Evolutionary conservation across 1,139 yeast genomes (phyloP).

Genomic region (Chernovozyma aurita): DNA sequence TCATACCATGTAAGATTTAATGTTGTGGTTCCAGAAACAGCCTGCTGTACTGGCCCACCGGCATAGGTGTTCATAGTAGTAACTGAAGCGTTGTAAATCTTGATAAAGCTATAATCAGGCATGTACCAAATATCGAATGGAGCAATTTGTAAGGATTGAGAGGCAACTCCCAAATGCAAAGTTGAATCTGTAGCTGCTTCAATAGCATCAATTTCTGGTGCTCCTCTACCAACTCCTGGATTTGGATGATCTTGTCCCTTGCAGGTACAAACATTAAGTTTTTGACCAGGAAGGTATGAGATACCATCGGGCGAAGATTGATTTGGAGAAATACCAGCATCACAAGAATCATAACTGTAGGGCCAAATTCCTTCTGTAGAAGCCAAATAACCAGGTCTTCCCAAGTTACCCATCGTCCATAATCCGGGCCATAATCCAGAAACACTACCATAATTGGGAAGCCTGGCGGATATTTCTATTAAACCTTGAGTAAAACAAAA

Average conservation of each 20-base stretch:
- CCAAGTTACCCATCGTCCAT: slow-evolving; percentile 86
- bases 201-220: slow-evolving; percentile 82
- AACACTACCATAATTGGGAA: slow-evolving; percentile 67
- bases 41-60: slow-evolving; percentile 87
- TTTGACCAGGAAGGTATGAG: slow-evolving; percentile 75
- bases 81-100: slow-evolving; percentile 53
- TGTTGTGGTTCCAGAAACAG: slow-evolving; percentile 69
- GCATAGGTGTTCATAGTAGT: slow-evolving; percentile 72
- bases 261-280: slow-evolving; percentile 66
- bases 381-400: slow-evolving; percentile 77
- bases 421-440: slow-evolving; percentile 88
- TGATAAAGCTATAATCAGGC: slow-evolving; percentile 72
- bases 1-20: slow-evolving; percentile 77
- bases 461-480: slow-evolving; percentile 62
- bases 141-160: slow-evolving; percentile 81
- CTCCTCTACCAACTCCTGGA: slow-evolving; percentile 77
- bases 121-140: slow-evolving; percentile 84
- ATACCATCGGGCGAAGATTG: slow-evolving; percentile 81
- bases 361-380: slow-evolving; percentile 89
- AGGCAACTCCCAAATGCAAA: slow-evolving; percentile 57
- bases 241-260: slow-evolving; percentile 76
- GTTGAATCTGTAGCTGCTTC: slow-evolving; percentile 65
- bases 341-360: slow-evolving; percentile 75
- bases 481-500: slow-evolving; percentile 76
- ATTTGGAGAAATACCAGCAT: slow-evolving; percentile 87